Conservation (phyloP, 495 filamentous ascomycete genomes). For the Penicillium angulare region DNA sequence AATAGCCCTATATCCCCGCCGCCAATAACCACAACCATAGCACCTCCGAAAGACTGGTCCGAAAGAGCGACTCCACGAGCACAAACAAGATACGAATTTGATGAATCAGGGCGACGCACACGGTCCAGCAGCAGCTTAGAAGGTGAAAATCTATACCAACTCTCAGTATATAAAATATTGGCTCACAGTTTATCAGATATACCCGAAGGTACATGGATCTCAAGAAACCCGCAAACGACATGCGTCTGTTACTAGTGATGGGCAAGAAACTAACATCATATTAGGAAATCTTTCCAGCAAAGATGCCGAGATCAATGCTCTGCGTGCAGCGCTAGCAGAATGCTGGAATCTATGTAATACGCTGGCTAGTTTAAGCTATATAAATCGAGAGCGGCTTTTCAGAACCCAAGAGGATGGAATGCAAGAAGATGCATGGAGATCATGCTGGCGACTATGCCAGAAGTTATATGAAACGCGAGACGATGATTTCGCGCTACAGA, state of each 20-base stretch:
- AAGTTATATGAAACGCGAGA: slow-evolving; percentile 79
- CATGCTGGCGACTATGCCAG: slow-evolving; percentile 88
- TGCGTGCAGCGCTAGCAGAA: slow-evolving; percentile 77
- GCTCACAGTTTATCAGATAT: slow-evolving; percentile 34
- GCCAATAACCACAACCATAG: slow-evolving; percentile 66
- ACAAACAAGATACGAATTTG: slow-evolving; percentile 70
- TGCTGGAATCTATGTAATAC: slow-evolving; percentile 96
- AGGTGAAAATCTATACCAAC: slow-evolving; percentile 47
- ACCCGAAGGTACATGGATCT: slow-evolving; percentile 35
- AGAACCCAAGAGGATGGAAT: slow-evolving; percentile 63
- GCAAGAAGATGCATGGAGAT: slow-evolving; percentile 85
- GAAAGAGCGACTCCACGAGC: slow-evolving; percentile 79
- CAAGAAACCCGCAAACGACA: too few relatives aligned
- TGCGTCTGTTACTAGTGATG: too few relatives aligned
- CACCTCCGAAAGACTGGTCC: slow-evolving; percentile 58
- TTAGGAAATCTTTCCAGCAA: slow-evolving; percentile 39
- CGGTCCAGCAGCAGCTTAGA: slow-evolving; percentile 69
- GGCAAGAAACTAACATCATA: slow-evolving; percentile 5
- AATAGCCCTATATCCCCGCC: slow-evolving; percentile 57
- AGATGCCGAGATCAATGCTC: slow-evolving; percentile 66
- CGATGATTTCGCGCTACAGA: slow-evolving; percentile 67
- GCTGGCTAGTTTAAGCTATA: slow-evolving; percentile 77
- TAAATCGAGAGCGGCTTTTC: slow-evolving; percentile 77
- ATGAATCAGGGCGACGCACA: slow-evolving; percentile 52
- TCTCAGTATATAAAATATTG: not conserved